Conservation (phyloP, 352 stramenopile genomes). For the Nothophytophthora sp. region DNA sequence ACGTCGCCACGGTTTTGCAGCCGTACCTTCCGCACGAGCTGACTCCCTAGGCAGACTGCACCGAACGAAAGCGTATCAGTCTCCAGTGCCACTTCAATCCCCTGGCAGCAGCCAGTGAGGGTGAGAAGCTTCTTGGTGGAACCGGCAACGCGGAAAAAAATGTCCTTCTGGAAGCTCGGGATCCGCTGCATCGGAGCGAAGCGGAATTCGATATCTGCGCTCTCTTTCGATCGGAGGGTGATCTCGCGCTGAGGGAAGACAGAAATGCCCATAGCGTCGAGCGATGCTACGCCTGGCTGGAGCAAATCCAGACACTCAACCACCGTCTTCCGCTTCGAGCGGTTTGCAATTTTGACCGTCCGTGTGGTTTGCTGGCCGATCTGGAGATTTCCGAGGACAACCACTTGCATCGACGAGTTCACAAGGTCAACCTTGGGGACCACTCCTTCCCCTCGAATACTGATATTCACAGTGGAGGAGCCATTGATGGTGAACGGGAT, state of each 20-base stretch:
- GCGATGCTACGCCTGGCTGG: conserved; percentile 23
- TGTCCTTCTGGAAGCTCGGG: conserved; percentile 60
- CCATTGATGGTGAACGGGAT: conserved; percentile 93
- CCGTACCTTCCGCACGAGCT: conserved; percentile 79
- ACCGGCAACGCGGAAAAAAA: conserved; percentile 66
- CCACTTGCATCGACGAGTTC: conserved; percentile 79
- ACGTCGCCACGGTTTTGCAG: conserved; percentile 93
- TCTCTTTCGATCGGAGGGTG: conserved; percentile 77
- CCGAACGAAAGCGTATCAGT: conserved; percentile 91
- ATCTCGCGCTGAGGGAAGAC: conserved; percentile 72
- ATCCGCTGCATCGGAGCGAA: conserved; percentile 76
- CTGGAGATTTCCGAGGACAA: conserved; percentile 85
- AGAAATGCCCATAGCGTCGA: conserved; percentile 53
- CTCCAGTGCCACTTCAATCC: conserved; percentile 91
- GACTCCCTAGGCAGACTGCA: conserved; percentile 86
- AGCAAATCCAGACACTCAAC: conserved; percentile 55
- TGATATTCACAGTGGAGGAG: conserved; percentile 75
- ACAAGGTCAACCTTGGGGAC: conserved; percentile 86
- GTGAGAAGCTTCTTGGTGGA: conserved; percentile 75
- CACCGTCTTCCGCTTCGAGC: conserved; percentile 69
- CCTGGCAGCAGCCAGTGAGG: conserved; percentile 85
- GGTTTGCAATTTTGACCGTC: conserved; percentile 86
- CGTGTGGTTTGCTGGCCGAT: conserved; percentile 79
- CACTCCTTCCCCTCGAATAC: conserved; percentile 75
- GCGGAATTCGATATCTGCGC: conserved; percentile 65